Percentiles rank a stretch among this genome's conserved stretches.
phyloP scores from a whole-genome alignment of 768 basidiomycete species.

The Lentinula detonsa region DNA sequence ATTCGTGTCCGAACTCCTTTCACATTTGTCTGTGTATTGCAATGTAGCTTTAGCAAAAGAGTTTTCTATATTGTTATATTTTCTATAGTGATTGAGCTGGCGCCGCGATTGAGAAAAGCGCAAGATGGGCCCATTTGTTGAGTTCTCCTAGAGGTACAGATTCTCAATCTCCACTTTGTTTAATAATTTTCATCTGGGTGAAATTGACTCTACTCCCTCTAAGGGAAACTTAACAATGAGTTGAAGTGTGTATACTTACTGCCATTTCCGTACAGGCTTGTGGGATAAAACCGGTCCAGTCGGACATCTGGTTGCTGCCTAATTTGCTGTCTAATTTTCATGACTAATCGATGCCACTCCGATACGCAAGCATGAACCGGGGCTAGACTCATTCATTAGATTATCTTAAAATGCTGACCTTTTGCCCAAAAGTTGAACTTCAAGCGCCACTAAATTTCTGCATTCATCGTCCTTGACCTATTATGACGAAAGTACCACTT shows the following conservation, averaged over 20 bases:
- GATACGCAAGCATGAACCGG: neutral
- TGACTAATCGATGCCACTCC: neutral
- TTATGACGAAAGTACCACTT: neutral
- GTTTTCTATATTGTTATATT: neutral
- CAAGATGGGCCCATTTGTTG: too few species aligned
- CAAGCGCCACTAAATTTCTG: neutral
- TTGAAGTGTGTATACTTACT: too few species aligned
- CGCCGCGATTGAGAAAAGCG: too few species aligned
- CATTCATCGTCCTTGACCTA: neutral
- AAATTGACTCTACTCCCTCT: too few species aligned
- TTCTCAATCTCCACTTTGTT: too few species aligned
- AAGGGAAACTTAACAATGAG: too few species aligned
- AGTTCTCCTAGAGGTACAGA: too few species aligned
- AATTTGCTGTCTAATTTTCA: neutral
- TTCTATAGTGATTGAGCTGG: neutral
- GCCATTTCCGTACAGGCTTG: neutral
- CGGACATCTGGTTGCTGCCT: neutral
- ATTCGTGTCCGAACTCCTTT: neutral
- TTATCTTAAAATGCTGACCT: neutral
- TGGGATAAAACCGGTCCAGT: neutral
- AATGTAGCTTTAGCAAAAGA: slow-evolving; percentile 1
- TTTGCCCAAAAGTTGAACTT: neutral
- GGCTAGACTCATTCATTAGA: neutral
- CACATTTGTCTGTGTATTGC: neutral
- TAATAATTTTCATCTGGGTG: too few species aligned